A percentile compares a stretch with the other conserved stretches of the same genome.
Evolutionary conservation across 2,329 filamentous ascomycete species (phyloP).

Genomic region (Stagonosporopsis rhizophila): DNA sequence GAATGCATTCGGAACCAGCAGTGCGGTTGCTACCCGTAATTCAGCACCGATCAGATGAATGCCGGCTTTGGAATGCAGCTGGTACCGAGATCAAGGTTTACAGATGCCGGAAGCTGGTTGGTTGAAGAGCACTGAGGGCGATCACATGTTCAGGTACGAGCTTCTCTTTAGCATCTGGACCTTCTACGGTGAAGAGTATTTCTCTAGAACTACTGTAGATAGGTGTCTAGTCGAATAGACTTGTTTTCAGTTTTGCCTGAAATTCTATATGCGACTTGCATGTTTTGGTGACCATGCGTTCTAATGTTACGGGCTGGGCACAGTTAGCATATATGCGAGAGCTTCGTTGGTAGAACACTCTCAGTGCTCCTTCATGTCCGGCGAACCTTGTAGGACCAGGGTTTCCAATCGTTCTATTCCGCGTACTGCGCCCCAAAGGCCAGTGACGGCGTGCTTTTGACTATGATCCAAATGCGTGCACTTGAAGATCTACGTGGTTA

Average conservation of each 20-base stretch:
- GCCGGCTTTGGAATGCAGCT: constrained; percentile 8
- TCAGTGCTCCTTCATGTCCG: not conserved
- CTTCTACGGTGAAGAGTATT: not conserved
- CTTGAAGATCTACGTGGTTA: not conserved
- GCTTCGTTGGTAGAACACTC: not conserved
- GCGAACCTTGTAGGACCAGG: not conserved
- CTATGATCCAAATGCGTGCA: not conserved
- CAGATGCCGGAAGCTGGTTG: not conserved
- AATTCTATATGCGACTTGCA: not conserved
- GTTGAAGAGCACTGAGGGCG: not conserved
- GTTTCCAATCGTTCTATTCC: not conserved
- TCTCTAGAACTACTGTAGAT: no score
- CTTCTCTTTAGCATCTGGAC: not conserved
- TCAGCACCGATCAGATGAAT: constrained; percentile 8
- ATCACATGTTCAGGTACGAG: not conserved
- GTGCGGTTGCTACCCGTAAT: not conserved
- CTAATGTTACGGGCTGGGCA: no score
- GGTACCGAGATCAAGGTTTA: constrained; percentile 3
- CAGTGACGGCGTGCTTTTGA: not conserved
- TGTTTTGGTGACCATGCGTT: not conserved
- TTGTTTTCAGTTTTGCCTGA: not conserved
- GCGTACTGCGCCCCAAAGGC: not conserved
- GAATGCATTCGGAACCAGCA: not conserved
- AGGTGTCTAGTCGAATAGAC: not conserved
- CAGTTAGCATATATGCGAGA: not conserved